Evolutionary conservation across 352 stramenopile genomes (phyloP).

Genomic region (Aphanomyces euteiches): DNA sequence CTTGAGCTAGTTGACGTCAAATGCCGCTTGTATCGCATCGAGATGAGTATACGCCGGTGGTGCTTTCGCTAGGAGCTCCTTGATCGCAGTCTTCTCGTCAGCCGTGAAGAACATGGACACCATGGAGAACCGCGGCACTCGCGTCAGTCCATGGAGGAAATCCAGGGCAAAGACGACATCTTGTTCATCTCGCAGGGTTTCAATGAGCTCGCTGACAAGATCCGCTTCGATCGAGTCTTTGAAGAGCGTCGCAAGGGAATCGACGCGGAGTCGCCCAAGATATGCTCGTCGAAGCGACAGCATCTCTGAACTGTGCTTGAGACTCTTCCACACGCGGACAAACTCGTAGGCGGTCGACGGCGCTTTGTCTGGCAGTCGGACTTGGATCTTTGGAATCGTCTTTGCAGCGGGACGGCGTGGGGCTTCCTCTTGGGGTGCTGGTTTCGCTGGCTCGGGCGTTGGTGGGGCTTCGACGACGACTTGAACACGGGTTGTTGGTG

Average conservation of each 20-base stretch:
- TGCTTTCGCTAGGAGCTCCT: too few relatives aligned
- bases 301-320: slow-evolving; percentile 40
- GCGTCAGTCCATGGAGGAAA: slow-evolving; percentile 42
- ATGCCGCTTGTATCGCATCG: neutral
- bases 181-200: slow-evolving; percentile 37
- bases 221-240: slow-evolving; percentile 75
- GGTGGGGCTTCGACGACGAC: slow-evolving; percentile 32
- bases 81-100: slow-evolving; percentile 33
- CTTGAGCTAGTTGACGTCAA: neutral
- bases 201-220: slow-evolving; percentile 60
- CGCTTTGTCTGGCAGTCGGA: slow-evolving; percentile 58
- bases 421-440: slow-evolving; percentile 27
- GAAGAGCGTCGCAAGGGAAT: slow-evolving; percentile 47
- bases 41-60: too few relatives aligned
- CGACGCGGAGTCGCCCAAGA: slow-evolving; percentile 42
- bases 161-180: slow-evolving; percentile 37
- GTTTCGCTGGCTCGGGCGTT: slow-evolving; percentile 20
- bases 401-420: neutral
- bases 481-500: slow-evolving; percentile 45
- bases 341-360: slow-evolving; percentile 78
- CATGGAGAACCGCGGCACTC: slow-evolving; percentile 73
- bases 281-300: slow-evolving; percentile 49
- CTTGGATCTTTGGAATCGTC: slow-evolving; percentile 32
- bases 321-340: slow-evolving; percentile 65
- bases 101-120: slow-evolving; percentile 71